Base-by-base conservation (phyloP, 805 yeast species). In the Ogataea pignaliae region DNA sequence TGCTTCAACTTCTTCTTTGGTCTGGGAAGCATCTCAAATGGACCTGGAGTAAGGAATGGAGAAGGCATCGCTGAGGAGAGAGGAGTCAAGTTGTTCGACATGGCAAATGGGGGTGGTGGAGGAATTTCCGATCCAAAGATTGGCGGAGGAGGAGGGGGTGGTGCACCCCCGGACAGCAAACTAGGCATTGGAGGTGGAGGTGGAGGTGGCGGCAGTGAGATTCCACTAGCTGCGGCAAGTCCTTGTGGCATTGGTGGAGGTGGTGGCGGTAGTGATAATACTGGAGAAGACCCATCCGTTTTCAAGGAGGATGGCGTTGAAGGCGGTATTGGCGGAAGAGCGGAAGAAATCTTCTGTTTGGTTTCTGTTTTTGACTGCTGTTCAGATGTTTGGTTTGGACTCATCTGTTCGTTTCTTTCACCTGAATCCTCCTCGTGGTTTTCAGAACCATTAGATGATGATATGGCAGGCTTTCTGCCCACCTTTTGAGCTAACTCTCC, bases 1-100 rank as follows among this genome's bases (percentile, higher is more conserved):
- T 91, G 99, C 61, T 95, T 93, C 51, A 93, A 75, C 60, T 85
- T 87, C 46, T 79, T 73, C 57, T 78, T 81, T 3, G 95, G 90
- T 49, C 88, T 70, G 26, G 85, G 86, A 47, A 74, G 73, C 40
- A 66, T 66, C 34, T 76, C 83, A 59, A 70, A 73, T 35, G 69
- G 65, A 30, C 64, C 62, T 17, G 59, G 46, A 3, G 52, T 47
- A 29, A 66, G 40, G 3, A 56, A 35, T 8, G 61, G 64, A 8
- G 64, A 59, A 1, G 50, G 41, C 3, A 43, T 35, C 12, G 50
- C 47, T 1, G 56, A 48, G 6, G 42, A 37, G 18, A 44, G 26
- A 21, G 26, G 26, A 10, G 49, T 39, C 18, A 41, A 15, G 10
- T 61, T 21, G 26, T 36, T 41, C 33, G 58, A 3, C 54, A 50